Evolutionary conservation across 2,329 filamentous ascomycete genomes (phyloP), one percentile per base, ranked within the genome.

Genomic region (Epichloe scottii): DNA sequence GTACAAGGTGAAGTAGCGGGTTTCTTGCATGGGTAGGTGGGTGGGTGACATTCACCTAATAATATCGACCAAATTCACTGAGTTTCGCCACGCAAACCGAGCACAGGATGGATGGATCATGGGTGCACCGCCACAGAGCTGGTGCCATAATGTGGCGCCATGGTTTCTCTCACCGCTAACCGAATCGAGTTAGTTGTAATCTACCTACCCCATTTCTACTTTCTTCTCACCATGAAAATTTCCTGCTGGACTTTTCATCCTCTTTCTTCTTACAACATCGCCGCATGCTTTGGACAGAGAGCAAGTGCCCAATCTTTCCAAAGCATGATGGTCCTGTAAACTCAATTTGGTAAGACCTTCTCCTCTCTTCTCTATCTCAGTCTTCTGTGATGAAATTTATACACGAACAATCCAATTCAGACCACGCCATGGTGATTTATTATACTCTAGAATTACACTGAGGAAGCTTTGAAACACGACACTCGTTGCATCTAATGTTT

Each of bases 391-490:
- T 68, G 66, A 66, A 57, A 51, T 59, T 47, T 54, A 58, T 58
- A 58, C 65, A 67, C 66, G 75, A 79, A 79, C 76, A 80, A 80
- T 81, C 77, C 77, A 81, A 80, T 68, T 74, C 76, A 74, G 75
- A 81, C 76, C 66, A 71, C 60, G 64, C 64, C 68, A 72, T 81
- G 78, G 77, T 77, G 76, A 79, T 66, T 58, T 61, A 54, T 56
- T 67, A 35, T 63, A 64, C 67, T 68, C 68, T 74, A 76, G 68
- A 74, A 75, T 72, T 73, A 75, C 69, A 61, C 77, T 80, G 77
- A 81, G 72, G 74, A 74, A 60, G 57, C 58, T 54, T 51, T 40
- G 2, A 15, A 48, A 37, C 19, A 47, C 30, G 33, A 34, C 41
- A 10, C 5, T 30, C 26, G 34, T 17, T 48, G 21, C 41, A 40